Base-by-base conservation (phyloP, 1,284 basidiomycete species). In the Ganoderma sinense region DNA sequence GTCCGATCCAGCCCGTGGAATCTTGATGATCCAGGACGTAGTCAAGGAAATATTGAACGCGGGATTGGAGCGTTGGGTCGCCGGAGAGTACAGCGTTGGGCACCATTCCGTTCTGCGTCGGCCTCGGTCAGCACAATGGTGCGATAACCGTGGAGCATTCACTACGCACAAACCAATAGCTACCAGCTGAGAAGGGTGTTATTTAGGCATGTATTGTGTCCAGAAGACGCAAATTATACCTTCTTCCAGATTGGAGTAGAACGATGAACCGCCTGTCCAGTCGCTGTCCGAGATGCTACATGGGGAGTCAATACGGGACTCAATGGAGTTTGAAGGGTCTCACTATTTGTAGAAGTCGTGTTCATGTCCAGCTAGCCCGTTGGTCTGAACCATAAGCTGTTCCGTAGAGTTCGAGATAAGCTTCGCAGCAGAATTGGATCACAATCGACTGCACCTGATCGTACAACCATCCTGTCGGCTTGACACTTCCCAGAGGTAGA, bases 1-100 rank as follows among this genome's bases (percentile, higher is more conserved):
- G 87, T 0, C 87, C 87, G 33, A 88, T 80, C 87, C 87, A 89
- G 4, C 87, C 87, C 10, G 82, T 84, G 23, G 81, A 81, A 69
- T 87, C 86, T 74, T 88, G 87, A 68, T 87, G 83, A 56, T 82
- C 80, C 39, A 89, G 73, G 11, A 88, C 87, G 70, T 87, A 88
- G 67, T 86, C 80, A 23, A 88, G 78, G 75, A 88, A 88, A 39
- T 81, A 78, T 41, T 82, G 81, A 0, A 85, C 86, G 74, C 84
- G 85, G 48, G 79, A 71, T 64, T 86, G 82, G 74, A 88, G 82
- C 1, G 75, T 83, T 1, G 83, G 71, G 64, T 82, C 80, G 68
- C 86, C 81, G 45, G 82, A 79, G 2, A 87, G 80, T 11, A 87
- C 78, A 23, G 83, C 86, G 65, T 23, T 51, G 23, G 48, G 48